Percentiles rank a stretch among this genome's conserved stretches.
Conservation (phyloP, 345 rosid species). For the Syzygium grande region DNA sequence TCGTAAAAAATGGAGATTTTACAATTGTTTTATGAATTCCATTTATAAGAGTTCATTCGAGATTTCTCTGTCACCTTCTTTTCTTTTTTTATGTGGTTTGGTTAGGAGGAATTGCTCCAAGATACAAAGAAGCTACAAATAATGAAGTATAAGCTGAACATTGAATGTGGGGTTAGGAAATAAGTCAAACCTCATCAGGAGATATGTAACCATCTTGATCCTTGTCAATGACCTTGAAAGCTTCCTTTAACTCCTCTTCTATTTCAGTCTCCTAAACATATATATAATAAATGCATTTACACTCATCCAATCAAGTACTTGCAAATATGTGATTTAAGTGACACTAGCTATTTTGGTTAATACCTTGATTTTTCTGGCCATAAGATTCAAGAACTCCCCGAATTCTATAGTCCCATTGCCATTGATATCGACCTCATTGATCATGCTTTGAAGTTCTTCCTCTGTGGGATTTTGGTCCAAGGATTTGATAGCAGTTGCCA, state of each 20-base stretch:
- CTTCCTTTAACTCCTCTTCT: slow-evolving; percentile 48
- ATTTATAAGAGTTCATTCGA: background rate
- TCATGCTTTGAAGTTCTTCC: slow-evolving; percentile 57
- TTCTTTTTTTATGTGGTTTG: background rate
- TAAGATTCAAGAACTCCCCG: slow-evolving; percentile 61
- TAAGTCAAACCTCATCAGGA: slow-evolving; percentile 40
- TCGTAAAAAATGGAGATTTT: background rate
- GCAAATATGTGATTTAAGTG: background rate
- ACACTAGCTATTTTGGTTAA: background rate
- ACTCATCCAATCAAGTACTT: background rate
- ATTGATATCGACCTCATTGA: slow-evolving; percentile 44
- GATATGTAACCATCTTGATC: slow-evolving; percentile 65
- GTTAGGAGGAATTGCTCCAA: background rate
- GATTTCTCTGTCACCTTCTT: background rate
- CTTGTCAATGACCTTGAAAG: slow-evolving; percentile 62
- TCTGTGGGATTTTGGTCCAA: slow-evolving; percentile 46
- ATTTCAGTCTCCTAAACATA: slow-evolving; percentile 39
- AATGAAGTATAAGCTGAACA: background rate
- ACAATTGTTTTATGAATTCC: background rate
- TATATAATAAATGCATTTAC: background rate
- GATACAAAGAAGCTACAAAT: background rate
- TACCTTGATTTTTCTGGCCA: slow-evolving; percentile 68
- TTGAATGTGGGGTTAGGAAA: background rate
- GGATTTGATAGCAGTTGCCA: slow-evolving; percentile 42
- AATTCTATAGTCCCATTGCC: slow-evolving; percentile 60